A percentile compares a stretch with the other conserved stretches of the same genome.
Conservation (phyloP, 495 filamentous ascomycete genomes). For the Bacidia rubella region DNA sequence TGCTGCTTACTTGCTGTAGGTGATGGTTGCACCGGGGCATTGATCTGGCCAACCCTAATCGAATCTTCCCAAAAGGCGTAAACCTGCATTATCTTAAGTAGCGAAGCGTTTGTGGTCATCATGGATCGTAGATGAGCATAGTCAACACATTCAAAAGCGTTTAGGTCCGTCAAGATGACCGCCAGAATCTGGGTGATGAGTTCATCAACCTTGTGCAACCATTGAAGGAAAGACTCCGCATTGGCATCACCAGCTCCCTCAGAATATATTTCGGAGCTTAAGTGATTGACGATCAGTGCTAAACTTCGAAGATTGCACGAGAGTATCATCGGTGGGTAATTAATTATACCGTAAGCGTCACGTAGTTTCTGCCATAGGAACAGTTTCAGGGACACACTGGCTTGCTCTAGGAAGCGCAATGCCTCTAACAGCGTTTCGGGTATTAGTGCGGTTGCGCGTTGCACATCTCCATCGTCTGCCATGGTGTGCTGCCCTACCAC, state of each 20-base stretch:
- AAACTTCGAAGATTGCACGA: constrained; percentile 76
- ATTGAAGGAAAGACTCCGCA: constrained; percentile 51
- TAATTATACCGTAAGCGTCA: constrained; percentile 71
- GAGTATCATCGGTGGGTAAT: constrained; percentile 72
- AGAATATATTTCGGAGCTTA: constrained; percentile 48
- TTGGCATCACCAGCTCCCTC: constrained; percentile 48
- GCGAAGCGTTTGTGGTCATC: constrained; percentile 48
- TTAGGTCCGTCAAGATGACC: constrained; percentile 47
- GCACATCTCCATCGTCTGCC: background rate
- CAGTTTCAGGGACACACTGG: constrained; percentile 65
- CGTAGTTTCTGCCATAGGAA: constrained; percentile 80
- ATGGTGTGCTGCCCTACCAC: constrained; percentile 29
- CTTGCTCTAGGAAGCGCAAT: constrained; percentile 66
- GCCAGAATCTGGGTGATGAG: constrained; percentile 52
- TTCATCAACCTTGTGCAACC: constrained; percentile 65
- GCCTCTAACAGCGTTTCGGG: constrained; percentile 49
- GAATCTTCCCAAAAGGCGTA: constrained; percentile 73
- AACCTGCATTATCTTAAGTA: constrained; percentile 60
- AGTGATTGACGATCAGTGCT: constrained; percentile 61
- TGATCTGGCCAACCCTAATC: constrained; percentile 54
- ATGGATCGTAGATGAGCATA: constrained; percentile 59
- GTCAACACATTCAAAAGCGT: constrained; percentile 71
- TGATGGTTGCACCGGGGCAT: constrained; percentile 27
- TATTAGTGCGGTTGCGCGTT: too few species aligned
- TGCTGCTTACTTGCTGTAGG: constrained; percentile 29